phyloP scores from a whole-genome alignment of 306 rosid species.

The Gastrolobium bilobum region DNA sequence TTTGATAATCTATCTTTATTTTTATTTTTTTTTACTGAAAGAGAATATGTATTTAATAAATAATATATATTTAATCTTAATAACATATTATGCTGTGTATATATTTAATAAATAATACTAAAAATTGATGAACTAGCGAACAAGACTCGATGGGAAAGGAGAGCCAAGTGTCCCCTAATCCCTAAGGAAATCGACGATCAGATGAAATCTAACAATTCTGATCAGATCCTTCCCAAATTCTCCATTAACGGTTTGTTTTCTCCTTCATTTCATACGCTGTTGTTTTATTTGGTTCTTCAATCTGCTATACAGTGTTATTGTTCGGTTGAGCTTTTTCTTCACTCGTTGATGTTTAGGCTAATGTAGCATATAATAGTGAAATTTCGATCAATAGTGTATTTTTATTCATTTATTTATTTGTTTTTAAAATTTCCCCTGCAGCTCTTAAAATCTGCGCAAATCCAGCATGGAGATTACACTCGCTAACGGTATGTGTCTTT shows the following conservation, averaged over 20 bases:
- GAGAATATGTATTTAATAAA: too few relatives aligned
- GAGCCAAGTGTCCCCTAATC: conserved; percentile 41
- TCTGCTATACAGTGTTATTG: not conserved
- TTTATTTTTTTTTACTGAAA: too few relatives aligned
- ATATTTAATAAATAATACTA: too few relatives aligned
- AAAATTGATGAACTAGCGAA: not conserved
- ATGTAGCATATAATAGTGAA: not conserved
- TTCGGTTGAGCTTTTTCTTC: too few relatives aligned
- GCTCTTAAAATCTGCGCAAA: conserved; percentile 83
- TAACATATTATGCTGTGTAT: too few relatives aligned
- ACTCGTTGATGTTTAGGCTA: too few relatives aligned
- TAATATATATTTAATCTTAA: too few relatives aligned
- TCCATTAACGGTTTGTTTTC: conserved; percentile 67
- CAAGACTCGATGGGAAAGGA: conserved; percentile 50
- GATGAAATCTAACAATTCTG: conserved; percentile 53
- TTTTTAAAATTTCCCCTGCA: conserved; percentile 52
- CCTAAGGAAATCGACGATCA: conserved; percentile 71
- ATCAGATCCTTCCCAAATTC: conserved; percentile 66
- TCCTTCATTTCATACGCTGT: not conserved
- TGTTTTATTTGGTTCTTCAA: not conserved
- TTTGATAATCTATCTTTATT: too few relatives aligned
- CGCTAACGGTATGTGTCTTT: conserved; percentile 67
- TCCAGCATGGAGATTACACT: conserved; percentile 87
- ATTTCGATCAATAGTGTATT: not conserved
- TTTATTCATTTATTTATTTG: not conserved